These are phyloP conservation scores for Bremia lactucae DNA, from an alignment of 352 stramenopile genomes.

Conservation along the genomic window DNA sequence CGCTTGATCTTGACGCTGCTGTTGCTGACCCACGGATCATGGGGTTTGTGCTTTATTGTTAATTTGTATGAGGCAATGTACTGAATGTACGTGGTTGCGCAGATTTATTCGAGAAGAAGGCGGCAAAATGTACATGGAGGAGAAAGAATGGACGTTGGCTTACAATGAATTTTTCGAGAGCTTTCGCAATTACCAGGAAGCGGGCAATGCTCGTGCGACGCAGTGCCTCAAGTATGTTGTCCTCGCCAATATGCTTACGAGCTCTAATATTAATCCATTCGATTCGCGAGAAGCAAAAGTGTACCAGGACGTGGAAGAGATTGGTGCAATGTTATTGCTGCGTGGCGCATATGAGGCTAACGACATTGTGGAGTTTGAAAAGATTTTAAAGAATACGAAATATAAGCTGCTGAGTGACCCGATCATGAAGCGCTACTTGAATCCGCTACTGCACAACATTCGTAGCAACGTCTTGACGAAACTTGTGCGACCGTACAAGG, in stretches of 20 bases:
- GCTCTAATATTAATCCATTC: slow-evolving; percentile 91
- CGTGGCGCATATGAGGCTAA: slow-evolving; percentile 72
- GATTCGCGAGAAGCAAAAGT: slow-evolving; percentile 89
- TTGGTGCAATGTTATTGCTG: slow-evolving; percentile 64
- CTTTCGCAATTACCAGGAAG: slow-evolving; percentile 90
- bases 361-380: slow-evolving; percentile 90
- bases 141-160: slow-evolving; percentile 81
- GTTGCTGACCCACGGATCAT: slow-evolving; percentile 87
- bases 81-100: slow-evolving; percentile 2
- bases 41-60: slow-evolving; percentile 37
- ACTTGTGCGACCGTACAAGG: slow-evolving; percentile 85
- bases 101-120: slow-evolving; percentile 86
- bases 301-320: slow-evolving; percentile 74
- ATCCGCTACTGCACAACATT: slow-evolving; percentile 89
- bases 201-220: slow-evolving; percentile 77
- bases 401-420: slow-evolving; percentile 88
- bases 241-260: slow-evolving; percentile 88
- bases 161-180: slow-evolving; percentile 93
- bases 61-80: not conserved
- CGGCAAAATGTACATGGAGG: slow-evolving; percentile 89
- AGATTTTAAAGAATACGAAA: slow-evolving; percentile 85
- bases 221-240: slow-evolving; percentile 90
- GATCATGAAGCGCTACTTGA: slow-evolving; percentile 87
- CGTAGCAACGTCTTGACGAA: slow-evolving; percentile 88
- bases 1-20: slow-evolving; percentile 78